Evolutionary conservation across 2,329 filamentous ascomycete species (phyloP), one percentile per base, ranked within the genome.

Genomic region (Fusarium sp.): DNA sequence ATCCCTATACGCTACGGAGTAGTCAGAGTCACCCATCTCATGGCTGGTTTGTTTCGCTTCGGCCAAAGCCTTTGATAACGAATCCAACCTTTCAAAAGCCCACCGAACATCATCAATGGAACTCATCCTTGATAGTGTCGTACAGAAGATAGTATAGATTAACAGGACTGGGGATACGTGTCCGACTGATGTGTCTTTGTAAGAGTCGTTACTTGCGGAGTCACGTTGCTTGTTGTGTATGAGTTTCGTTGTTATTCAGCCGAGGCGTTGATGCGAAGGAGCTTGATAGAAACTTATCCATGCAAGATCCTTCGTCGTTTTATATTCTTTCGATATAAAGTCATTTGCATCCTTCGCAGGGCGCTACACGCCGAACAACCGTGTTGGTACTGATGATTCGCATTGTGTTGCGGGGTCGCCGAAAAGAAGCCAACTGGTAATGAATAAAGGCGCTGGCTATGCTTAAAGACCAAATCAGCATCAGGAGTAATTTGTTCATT

Each of bases 11-110:
- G 4, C 45, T 0, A 6, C 26, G 14, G 45, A 30, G 6, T 48
- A 30, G 20, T n/a, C 26, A 6, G 26, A 48, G 6, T 53, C n/a
- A 20, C 1, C 6, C 32, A 36, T 20, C 3, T 1, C n/a, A 35
- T 1, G 1, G 20, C 15, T 2, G 12, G 2, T 20, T 2, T 14
- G 32, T 26, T 24, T 6, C 0, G 17, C 30, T 20, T 26, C n/a
- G 6, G 12, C 17, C 17, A 53, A 4, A 11, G 1, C 7, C 8
- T 36, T 20, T 3, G 32, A 53, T 4, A 36, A 26, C 1, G 18
- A 8, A 17, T 26, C 32, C 11, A 53, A 3, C 6, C 8, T 36
- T 18, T 26, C 30, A 8, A 53, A 6, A 20, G 4, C 45, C 3
- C 10, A 9, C 12, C 26, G 18, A 0, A 28, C 26, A 22, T 22